Evolutionary conservation across 2,329 filamentous ascomycete species (phyloP).

Genomic region (Ophiostoma quercus): DNA sequence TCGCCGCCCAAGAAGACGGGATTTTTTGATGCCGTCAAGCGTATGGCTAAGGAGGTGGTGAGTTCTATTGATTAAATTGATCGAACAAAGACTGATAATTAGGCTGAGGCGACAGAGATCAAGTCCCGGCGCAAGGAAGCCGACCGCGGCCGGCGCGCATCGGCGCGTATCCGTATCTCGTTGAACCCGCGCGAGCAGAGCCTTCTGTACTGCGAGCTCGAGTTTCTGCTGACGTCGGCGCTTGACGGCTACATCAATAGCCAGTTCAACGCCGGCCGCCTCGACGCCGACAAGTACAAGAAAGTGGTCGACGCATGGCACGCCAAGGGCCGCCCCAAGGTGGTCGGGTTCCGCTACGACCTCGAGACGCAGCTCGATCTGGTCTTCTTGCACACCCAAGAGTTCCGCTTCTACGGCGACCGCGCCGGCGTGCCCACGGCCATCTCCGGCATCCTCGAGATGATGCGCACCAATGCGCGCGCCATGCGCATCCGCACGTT

Average conservation of each 20-base stretch:
- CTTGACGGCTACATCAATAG: constrained; percentile 49
- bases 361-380: constrained; percentile 57
- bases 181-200: constrained; percentile 53
- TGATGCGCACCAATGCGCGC: constrained; percentile 50
- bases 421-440: constrained; percentile 40
- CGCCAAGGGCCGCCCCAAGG: constrained; percentile 48
- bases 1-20: constrained; percentile 35
- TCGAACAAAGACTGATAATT: not conserved
- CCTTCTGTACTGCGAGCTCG: constrained; percentile 55
- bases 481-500: constrained; percentile 51
- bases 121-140: constrained; percentile 33
- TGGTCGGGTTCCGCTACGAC: constrained; percentile 55
- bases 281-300: constrained; percentile 48
- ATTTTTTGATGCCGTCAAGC: constrained; percentile 45
- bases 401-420: constrained; percentile 52
- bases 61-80: not conserved
- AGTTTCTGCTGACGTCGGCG: constrained; percentile 48
- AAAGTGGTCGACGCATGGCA: constrained; percentile 49
- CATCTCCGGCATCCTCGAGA: constrained; percentile 45
- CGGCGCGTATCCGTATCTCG: constrained; percentile 43
- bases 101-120: constrained; percentile 37
- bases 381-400: constrained; percentile 44
- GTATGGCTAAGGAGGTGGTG: constrained; percentile 52
- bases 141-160: constrained; percentile 30
- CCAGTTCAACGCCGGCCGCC: constrained; percentile 52